Conservation (phyloP, 2,329 filamentous ascomycete species). For the Fusarium subglutinans region DNA sequence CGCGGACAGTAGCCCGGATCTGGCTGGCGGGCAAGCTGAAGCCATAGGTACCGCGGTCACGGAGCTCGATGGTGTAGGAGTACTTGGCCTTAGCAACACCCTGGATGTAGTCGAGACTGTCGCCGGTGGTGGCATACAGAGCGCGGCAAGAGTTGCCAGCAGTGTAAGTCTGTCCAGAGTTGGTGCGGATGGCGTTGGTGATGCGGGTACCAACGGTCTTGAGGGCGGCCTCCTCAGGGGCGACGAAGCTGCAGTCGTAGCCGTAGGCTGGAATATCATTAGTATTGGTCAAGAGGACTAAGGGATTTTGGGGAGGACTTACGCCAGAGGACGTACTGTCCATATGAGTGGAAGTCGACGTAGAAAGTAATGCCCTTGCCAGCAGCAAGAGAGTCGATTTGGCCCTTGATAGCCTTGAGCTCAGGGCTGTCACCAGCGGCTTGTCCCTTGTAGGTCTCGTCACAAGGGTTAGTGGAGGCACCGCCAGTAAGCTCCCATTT, state of each 20-base stretch:
- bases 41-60: slow-evolving; percentile 48
- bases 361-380: slow-evolving; percentile 63
- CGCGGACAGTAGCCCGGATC: slow-evolving; percentile 44
- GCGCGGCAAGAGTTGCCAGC: slow-evolving; percentile 65
- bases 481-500: slow-evolving; percentile 61
- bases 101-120: slow-evolving; percentile 56
- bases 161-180: slow-evolving; percentile 31
- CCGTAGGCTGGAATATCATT: slow-evolving; percentile 57
- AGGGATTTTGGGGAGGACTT: slow-evolving; percentile 57
- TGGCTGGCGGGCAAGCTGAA: slow-evolving; percentile 55
- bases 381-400: slow-evolving; percentile 42
- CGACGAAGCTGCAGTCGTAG: slow-evolving; percentile 23
- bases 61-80: slow-evolving; percentile 53
- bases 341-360: slow-evolving; percentile 73
- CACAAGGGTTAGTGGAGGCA: slow-evolving; percentile 62
- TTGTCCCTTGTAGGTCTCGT: slow-evolving; percentile 58
- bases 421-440: slow-evolving; percentile 60
- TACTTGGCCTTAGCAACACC: slow-evolving; percentile 55
- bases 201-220: slow-evolving; percentile 15
- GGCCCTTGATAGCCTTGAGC: slow-evolving; percentile 55
- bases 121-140: slow-evolving; percentile 65
- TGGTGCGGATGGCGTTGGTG: slow-evolving; percentile 9
- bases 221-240: slow-evolving; percentile 24
- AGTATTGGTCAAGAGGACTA: slow-evolving; percentile 50
- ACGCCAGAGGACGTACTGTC: slow-evolving; percentile 65